Evolutionary conservation across 768 basidiomycete genomes (phyloP), one percentile per base, ranked within the genome.

Genomic region (Strobilomyces echinocephalus): DNA sequence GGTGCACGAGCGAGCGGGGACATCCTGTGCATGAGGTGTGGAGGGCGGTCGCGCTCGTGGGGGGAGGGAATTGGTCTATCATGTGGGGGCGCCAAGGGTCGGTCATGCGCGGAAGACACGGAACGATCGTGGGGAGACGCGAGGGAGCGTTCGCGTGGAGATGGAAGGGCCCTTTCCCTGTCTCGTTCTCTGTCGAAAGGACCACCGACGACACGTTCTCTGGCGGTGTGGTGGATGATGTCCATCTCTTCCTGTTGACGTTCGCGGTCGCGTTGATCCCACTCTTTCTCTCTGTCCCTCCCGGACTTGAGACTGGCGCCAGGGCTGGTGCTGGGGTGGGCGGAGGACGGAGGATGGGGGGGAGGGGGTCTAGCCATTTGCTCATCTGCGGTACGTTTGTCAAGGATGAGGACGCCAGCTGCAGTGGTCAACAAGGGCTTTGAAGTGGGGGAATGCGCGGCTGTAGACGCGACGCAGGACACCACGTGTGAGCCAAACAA

Each of bases 241-340:
- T 69, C 67, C 55, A 69, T 64, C 15, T 67, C 66, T 18, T 68
- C 64, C 18, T 62, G 66, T 20, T 57, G 53, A 42, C 67, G 67
- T 49, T 68, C 65, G 21, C 67, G 66, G 5, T 67, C 64, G 11
- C 65, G 62, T 39, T 41, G 54, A 12, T 66, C 68, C 56, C 66
- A 63, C 1, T 69, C 68, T 16, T 58, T 57, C 36, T 68, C 66
- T 47, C 61, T 58, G 1, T 69, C 66, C 45, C 68, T 68, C 5
- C 49, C 60, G 8, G 63, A 28, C 18, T 56, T 67, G 56, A 68
- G 56, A 16, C 18, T 53, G 21, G 56, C 28, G 8, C 63, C 55
- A 3, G 65, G 55, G 36, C 58, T 67, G n/a, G 68, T 58, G 47
- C 41, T 55, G 18, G 60, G 60, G 47, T 63, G 65, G 35, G 54